Evolutionary conservation across 495 filamentous ascomycete species (phyloP).

Genomic region (Podospora conica): DNA sequence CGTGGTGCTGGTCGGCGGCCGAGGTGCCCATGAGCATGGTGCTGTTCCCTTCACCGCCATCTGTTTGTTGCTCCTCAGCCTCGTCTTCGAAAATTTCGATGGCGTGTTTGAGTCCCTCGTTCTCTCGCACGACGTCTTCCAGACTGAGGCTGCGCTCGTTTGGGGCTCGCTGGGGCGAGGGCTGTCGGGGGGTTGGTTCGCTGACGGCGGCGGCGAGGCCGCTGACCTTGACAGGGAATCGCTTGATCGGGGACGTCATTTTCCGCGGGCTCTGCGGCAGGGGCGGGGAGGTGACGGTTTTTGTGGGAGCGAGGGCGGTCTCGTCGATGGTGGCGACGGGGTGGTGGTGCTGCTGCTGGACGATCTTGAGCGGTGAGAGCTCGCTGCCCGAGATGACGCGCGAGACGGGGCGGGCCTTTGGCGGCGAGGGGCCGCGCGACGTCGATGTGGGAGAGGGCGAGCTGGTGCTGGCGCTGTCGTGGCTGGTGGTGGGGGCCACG

Average conservation of each 20-base stretch:
- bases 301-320: conserved; percentile 7
- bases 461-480: conserved; percentile 15
- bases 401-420: conserved; percentile 38
- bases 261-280: conserved; percentile 41
- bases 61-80: conserved; percentile 14
- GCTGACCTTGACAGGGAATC: conserved; percentile 48
- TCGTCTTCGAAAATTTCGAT: conserved; percentile 53
- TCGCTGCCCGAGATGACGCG: conserved; percentile 43
- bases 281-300: conserved; percentile 25
- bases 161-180: conserved; percentile 19
- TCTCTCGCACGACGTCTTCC: conserved; percentile 38
- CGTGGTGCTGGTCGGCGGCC: conserved; percentile 4
- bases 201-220: conserved; percentile 19
- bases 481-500: not conserved
- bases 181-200: conserved; percentile 18
- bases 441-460: conserved; percentile 21
- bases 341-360: conserved; percentile 27
- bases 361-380: conserved; percentile 46
- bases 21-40: conserved; percentile 17
- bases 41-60: conserved; percentile 19
- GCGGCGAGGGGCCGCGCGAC: conserved; percentile 25
- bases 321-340: conserved; percentile 14
- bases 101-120: conserved; percentile 36
- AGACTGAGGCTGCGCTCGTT: conserved; percentile 36
- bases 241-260: conserved; percentile 42